Conservation (phyloP, 176 grass and related monocot genomes). For the Rhynchospora tenuis region DNA sequence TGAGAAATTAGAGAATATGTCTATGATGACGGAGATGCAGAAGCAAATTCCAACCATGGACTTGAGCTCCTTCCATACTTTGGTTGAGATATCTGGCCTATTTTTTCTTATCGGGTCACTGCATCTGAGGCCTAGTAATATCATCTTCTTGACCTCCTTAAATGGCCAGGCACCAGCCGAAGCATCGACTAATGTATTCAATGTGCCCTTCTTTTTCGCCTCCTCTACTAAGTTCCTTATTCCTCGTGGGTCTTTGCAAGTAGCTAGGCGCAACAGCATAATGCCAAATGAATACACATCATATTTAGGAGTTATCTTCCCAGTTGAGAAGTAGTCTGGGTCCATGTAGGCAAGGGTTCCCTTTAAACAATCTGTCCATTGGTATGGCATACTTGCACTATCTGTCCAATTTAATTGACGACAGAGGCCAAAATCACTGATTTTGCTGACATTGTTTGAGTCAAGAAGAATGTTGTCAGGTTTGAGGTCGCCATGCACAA, state of each 20-base stretch:
- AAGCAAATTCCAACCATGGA: constrained; percentile 33
- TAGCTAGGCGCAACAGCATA: constrained; percentile 38
- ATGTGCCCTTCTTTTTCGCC: constrained; percentile 20
- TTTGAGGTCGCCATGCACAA: constrained; percentile 53
- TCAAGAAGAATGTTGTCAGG: constrained; percentile 49
- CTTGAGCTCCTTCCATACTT: constrained; percentile 41
- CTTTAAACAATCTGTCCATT: constrained; percentile 20
- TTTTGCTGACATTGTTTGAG: constrained; percentile 34
- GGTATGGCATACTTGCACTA: background rate
- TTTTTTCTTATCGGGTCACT: constrained; percentile 27
- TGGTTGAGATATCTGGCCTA: constrained; percentile 25
- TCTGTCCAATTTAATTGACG: constrained; percentile 27
- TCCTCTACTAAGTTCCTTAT: constrained; percentile 28
- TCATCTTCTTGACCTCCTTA: constrained; percentile 33
- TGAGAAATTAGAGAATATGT: background rate
- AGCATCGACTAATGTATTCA: constrained; percentile 21
- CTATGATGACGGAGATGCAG: background rate
- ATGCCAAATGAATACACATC: constrained; percentile 56
- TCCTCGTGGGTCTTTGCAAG: constrained; percentile 21
- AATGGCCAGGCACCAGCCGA: constrained; percentile 35
- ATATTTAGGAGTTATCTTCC: constrained; percentile 37
- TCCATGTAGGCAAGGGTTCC: constrained; percentile 45
- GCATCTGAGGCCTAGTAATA: constrained; percentile 38
- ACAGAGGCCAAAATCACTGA: constrained; percentile 46
- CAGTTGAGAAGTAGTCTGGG: constrained; percentile 41